Percentiles rank a stretch among this genome's conserved stretches.
Conservation (phyloP, 352 stramenopile species). For the Pythium sp. region DNA sequence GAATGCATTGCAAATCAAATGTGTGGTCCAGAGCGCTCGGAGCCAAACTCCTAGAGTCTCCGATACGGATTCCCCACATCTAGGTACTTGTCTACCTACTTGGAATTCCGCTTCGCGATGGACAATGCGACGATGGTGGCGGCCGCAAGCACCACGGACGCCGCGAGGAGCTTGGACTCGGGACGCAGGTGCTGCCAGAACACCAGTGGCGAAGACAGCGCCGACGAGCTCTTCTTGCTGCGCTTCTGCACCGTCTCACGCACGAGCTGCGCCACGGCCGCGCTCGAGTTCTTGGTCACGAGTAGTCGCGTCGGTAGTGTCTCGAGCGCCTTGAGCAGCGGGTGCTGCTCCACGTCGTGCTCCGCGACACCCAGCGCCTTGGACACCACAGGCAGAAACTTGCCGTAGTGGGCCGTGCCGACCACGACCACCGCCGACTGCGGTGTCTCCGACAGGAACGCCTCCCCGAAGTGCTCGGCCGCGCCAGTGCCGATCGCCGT, state of each 20-base stretch:
- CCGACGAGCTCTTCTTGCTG: constrained; percentile 12
- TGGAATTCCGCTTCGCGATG: constrained; percentile 40
- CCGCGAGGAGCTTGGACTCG: constrained; percentile 28
- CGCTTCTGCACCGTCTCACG: constrained; percentile 33
- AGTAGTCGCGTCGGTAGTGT: constrained; percentile 57
- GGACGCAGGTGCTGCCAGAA: constrained; percentile 11
- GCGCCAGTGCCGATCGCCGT: constrained; percentile 93
- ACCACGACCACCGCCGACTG: constrained; percentile 89
- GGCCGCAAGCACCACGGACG: constrained; percentile 35
- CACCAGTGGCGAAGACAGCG: not conserved
- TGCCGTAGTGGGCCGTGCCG: constrained; percentile 97
- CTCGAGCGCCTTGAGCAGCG: constrained; percentile 74
- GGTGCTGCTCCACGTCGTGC: constrained; percentile 67
- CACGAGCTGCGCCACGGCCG: constrained; percentile 60
- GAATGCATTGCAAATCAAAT: not conserved
- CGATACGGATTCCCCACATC: not conserved
- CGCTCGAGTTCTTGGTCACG: constrained; percentile 60
- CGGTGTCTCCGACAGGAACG: constrained; percentile 52
- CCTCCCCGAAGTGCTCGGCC: constrained; percentile 77
- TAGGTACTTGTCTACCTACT: not conserved
- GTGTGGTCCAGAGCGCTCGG: not conserved
- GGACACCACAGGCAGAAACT: constrained; percentile 94
- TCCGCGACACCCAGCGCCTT: constrained; percentile 82
- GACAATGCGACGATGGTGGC: constrained; percentile 32
- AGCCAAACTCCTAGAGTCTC: not conserved